Evolutionary conservation across 345 rosid species (phyloP), one percentile per base, ranked within the genome.

Genomic region (Theobroma cacao): DNA sequence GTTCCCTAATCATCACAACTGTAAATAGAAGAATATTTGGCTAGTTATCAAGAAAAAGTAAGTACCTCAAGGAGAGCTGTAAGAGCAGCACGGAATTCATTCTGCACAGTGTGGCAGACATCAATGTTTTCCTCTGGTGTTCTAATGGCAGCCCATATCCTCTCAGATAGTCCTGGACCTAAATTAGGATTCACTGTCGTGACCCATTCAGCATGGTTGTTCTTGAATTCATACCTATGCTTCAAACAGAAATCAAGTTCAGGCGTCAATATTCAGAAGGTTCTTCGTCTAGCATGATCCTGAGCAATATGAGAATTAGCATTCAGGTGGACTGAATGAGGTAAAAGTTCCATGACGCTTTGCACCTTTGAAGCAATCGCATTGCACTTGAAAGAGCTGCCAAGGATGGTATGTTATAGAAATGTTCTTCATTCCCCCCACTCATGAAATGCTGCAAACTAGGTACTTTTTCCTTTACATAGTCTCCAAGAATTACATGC

Each of bases 201-300:
- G 60, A 93, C 68, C 99, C 96, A 91, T 80, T 91, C 90, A 26
- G 90, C 88, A 63, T 95, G 96, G 82, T 92, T 87, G 6, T 82
- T 89, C 92, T 92, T 95, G 88, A 95, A 95, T 80, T 93, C 99
- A 75, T 82, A 80, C 90, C 98, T 91, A 78, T 1, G 33, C 50
- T 72, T 74, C 79, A 82, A 67, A 77, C 7, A 9, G 24, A 48
- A 72, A 77, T 20, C 13, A 61, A 53, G 52, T 58, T 56, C 52
- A 56, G 50, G 38, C 36, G 14, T 53, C 34, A 2, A 56, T 55
- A 18, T 4, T 28, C 61, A 50, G 50, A 50, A 31, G n/a, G 9
- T 40, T 28, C 24, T 41, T 71, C 24, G 2, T 31, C 36, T 8
- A 70, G 60, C 58, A 47, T 45, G 24, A 69, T 69, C 38, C 22